Conservation (phyloP, 768 basidiomycete genomes). For the Suillus alpinus region DNA sequence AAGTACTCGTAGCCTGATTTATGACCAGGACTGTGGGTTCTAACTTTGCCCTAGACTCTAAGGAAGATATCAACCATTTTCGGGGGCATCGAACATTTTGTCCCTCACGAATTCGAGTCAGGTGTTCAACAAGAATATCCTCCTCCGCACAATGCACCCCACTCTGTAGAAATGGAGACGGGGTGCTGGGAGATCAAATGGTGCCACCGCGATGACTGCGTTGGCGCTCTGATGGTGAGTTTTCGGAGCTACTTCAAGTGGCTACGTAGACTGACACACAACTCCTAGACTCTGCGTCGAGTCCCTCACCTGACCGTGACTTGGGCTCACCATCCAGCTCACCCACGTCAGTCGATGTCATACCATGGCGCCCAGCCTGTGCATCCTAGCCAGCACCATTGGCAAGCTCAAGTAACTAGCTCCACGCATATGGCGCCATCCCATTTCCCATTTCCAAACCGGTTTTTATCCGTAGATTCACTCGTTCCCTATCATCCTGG, state of each 20-base stretch:
- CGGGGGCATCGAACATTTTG: slow-evolving; percentile 61
- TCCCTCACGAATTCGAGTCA: slow-evolving; percentile 22
- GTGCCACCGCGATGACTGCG: slow-evolving; percentile 72
- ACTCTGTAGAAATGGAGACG: slow-evolving; percentile 52
- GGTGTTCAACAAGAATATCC: slow-evolving; percentile 32
- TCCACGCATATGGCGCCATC: slow-evolving; percentile 11
- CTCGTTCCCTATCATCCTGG: not conserved
- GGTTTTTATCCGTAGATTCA: slow-evolving; percentile 12
- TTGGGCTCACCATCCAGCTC: slow-evolving; percentile 68
- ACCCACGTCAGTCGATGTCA: slow-evolving; percentile 14
- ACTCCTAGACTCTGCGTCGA: slow-evolving; percentile 58
- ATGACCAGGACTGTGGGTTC: not conserved
- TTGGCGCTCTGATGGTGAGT: slow-evolving; percentile 67
- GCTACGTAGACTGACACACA: slow-evolving; percentile 4
- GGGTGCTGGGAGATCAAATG: slow-evolving; percentile 79
- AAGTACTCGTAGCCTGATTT: slow-evolving; percentile 36
- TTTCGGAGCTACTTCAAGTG: not conserved
- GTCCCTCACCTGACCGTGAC: slow-evolving; percentile 73
- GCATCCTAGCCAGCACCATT: slow-evolving; percentile 10
- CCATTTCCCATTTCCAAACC: slow-evolving; percentile 16
- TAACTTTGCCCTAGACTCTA: slow-evolving; percentile 41
- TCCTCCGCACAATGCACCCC: slow-evolving; percentile 55
- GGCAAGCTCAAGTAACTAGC: slow-evolving; percentile 15
- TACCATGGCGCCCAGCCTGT: slow-evolving; percentile 13
- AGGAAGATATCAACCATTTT: slow-evolving; percentile 54